These are phyloP conservation scores for Coelastrella sp. DNA, from an alignment of 139 green algal genomes.

Conservation along the genomic window DNA sequence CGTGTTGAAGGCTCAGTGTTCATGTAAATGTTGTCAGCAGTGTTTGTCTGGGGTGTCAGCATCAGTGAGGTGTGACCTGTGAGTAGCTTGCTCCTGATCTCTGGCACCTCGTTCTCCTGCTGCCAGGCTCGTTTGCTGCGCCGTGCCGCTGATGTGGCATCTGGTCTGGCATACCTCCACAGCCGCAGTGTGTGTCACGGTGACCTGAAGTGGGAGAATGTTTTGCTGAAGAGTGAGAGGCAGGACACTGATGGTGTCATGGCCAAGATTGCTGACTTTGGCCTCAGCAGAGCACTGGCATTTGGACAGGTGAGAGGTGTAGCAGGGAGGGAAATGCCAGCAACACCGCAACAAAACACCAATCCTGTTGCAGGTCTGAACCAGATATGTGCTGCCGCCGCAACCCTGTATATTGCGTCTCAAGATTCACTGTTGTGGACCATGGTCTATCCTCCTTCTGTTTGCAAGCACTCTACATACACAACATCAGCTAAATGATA, in stretches of 20 bases:
- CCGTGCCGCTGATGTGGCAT: slow-evolving; percentile 53
- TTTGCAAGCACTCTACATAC: neutral
- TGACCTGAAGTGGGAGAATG: slow-evolving; percentile 74
- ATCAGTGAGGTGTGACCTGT: no score
- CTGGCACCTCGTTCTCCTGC: neutral
- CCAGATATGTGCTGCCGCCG: no score
- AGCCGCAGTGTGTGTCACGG: slow-evolving; percentile 57
- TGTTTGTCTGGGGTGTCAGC: no score
- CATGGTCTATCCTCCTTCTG: neutral
- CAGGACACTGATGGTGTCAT: slow-evolving; percentile 9
- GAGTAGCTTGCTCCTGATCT: neutral
- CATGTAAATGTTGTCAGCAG: no score
- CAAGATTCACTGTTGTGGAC: neutral
- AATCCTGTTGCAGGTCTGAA: neutral
- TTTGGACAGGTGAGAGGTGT: slow-evolving; percentile 26
- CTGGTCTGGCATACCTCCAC: slow-evolving; percentile 68
- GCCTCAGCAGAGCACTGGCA: slow-evolving; percentile 52
- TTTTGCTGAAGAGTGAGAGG: slow-evolving; percentile 57
- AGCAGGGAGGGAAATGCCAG: neutral
- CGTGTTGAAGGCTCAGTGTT: no score
- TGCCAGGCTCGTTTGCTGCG: slow-evolving; percentile 5
- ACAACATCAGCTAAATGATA: neutral
- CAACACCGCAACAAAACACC: neutral
- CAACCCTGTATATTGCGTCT: no score
- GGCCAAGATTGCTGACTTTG: slow-evolving; percentile 60